These are phyloP conservation scores for Umbelopsis isabellina DNA, from an alignment of 192 early-diverging fungal genomes.

Conservation along the genomic window DNA sequence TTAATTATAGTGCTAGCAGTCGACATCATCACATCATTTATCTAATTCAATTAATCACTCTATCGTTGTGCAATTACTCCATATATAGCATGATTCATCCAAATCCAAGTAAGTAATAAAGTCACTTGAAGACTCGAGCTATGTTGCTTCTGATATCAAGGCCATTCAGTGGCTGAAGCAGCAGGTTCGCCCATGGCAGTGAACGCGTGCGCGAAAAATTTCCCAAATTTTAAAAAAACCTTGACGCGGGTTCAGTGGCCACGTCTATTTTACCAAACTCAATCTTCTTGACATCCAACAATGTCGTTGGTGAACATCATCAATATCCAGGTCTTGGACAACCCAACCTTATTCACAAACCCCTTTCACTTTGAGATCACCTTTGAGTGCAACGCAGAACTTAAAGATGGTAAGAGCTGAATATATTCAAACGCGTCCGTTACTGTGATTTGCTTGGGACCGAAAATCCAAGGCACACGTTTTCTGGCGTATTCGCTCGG, in stretches of 20 bases:
- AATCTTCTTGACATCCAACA: background rate
- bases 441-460: background rate
- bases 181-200: too few species aligned
- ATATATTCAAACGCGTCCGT: background rate
- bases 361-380: conserved; percentile 95
- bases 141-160: too few species aligned
- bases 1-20: too few species aligned
- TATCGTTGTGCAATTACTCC: too few species aligned
- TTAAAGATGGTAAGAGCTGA: conserved; percentile 76
- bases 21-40: too few species aligned
- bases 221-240: background rate
- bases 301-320: conserved; percentile 86
- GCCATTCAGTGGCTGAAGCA: too few species aligned
- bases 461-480: background rate
- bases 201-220: too few species aligned
- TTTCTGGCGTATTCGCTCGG: background rate
- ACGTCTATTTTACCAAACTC: background rate
- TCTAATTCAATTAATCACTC: too few species aligned
- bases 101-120: too few species aligned
- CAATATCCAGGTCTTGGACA: conserved; percentile 84
- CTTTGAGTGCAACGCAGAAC: conserved; percentile 89
- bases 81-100: too few species aligned
- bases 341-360: conserved; percentile 79
- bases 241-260: background rate
- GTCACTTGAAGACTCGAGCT: too few species aligned